A percentile compares a stretch with the other conserved stretches of the same genome.
phyloP scores from a whole-genome alignment of 108 stramenopile genomes.

The Cylindrotheca closterium region DNA sequence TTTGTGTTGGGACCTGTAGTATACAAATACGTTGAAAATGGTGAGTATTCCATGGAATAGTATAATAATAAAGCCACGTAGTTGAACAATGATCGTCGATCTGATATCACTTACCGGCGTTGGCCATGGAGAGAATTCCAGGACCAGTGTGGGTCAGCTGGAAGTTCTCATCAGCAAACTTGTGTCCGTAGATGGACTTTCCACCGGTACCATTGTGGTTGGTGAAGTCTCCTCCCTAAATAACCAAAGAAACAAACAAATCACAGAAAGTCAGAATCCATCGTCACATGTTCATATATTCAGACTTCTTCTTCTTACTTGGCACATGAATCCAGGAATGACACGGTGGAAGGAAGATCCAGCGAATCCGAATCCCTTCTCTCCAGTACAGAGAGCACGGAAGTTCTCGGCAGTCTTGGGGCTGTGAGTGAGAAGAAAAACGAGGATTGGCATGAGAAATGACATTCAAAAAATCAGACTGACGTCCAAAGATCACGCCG shows the following conservation, averaged over 20 bases:
- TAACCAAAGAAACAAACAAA: background rate
- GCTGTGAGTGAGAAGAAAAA: slow-evolving; percentile 9
- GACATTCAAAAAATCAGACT: too few relatives aligned
- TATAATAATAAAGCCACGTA: too few relatives aligned
- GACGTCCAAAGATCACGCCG: too few relatives aligned
- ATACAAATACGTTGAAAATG: background rate
- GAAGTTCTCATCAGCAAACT: slow-evolving; percentile 98
- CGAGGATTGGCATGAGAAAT: background rate
- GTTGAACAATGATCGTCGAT: background rate
- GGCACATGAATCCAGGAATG: slow-evolving; percentile 91
- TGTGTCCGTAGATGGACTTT: slow-evolving; percentile 91
- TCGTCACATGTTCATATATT: background rate
- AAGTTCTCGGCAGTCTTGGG: slow-evolving; percentile 21
- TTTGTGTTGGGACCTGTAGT: slow-evolving; percentile 93
- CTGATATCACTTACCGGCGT: slow-evolving; percentile 60
- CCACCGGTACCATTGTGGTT: slow-evolving; percentile 78
- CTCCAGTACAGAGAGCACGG: slow-evolving; percentile 75
- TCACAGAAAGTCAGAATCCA: background rate
- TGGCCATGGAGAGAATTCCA: slow-evolving; percentile 93
- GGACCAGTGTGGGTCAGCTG: slow-evolving; percentile 60
- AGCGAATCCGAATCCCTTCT: slow-evolving; percentile 62
- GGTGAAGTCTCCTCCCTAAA: slow-evolving; percentile 86
- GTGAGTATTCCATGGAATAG: too few relatives aligned
- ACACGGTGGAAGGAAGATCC: slow-evolving; percentile 91
- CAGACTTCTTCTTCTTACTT: slow-evolving; percentile 9